Conservation (phyloP, 2,329 filamentous ascomycete species). For the Trichoderma guizhouense region DNA sequence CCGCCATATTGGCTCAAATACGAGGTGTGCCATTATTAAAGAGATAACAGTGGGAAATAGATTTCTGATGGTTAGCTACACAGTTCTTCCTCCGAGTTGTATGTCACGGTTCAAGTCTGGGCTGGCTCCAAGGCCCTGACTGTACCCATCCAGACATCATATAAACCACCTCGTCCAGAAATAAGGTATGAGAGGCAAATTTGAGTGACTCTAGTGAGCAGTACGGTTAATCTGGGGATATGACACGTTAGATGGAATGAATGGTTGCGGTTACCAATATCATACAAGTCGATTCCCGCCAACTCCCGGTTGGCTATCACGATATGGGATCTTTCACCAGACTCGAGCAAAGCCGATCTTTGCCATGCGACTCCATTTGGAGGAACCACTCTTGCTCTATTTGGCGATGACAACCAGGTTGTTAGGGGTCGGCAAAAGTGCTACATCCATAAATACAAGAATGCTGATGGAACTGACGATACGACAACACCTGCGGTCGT, state of each 20-base stretch:
- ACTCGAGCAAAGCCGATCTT: constrained; percentile 64
- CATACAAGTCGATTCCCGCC: constrained; percentile 75
- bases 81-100: constrained; percentile 81
- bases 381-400: constrained; percentile 87
- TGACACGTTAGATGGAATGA: constrained; percentile 72
- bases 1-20: constrained; percentile 82
- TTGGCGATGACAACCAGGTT: constrained; percentile 86
- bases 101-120: constrained; percentile 90
- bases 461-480: constrained; percentile 79
- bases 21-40: constrained; percentile 49
- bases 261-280: constrained; percentile 86
- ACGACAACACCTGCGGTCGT: constrained; percentile 71
- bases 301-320: constrained; percentile 88
- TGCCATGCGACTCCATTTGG: constrained; percentile 87
- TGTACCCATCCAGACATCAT: constrained; percentile 86
- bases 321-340: constrained; percentile 88
- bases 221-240: neutral
- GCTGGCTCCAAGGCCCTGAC: constrained; percentile 93
- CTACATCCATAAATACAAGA: constrained; percentile 73
- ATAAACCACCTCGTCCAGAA: constrained; percentile 81
- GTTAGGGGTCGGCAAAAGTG: constrained; percentile 93
- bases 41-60: neutral
- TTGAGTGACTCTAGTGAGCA: neutral
- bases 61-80: constrained; percentile 23
- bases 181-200: constrained; percentile 45